Evolutionary conservation across 2,329 filamentous ascomycete genomes (phyloP).

Genomic region (Tolypocladium guangdongense): DNA sequence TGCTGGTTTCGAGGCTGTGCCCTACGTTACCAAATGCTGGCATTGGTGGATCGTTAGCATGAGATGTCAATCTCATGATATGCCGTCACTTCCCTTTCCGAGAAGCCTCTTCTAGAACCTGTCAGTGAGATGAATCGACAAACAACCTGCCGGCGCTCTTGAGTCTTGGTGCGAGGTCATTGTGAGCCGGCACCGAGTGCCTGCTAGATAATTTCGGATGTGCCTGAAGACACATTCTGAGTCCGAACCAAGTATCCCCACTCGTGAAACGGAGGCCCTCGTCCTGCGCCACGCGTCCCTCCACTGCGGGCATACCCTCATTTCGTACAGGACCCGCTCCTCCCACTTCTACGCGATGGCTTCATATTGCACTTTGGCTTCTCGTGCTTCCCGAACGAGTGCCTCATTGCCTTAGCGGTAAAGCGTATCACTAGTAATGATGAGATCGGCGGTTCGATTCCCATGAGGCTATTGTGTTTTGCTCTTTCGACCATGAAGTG

Average conservation of each 20-base stretch:
- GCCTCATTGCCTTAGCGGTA: constrained; percentile 25
- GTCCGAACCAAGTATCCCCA: neutral
- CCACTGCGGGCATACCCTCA: neutral
- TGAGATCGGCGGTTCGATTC: constrained; percentile 25
- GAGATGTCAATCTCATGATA: neutral
- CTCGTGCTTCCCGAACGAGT: neutral
- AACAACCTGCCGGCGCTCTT: neutral
- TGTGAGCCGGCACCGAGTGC: neutral
- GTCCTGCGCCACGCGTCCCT: neutral
- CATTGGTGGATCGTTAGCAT: no score
- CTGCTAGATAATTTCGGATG: neutral
- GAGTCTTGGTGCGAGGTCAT: neutral
- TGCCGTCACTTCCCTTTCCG: no score
- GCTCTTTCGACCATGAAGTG: no score
- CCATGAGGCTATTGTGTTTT: constrained; percentile 15
- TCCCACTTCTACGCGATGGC: neutral
- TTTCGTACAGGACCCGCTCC: neutral
- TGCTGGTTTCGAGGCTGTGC: neutral
- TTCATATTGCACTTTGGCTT: neutral
- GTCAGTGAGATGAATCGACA: neutral
- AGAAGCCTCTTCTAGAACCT: neutral
- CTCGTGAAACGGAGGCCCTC: no score
- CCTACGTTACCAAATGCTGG: neutral
- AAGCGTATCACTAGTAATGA: constrained; percentile 26
- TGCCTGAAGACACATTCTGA: neutral